A percentile compares a stretch with the other conserved stretches of the same genome.
phyloP scores from a whole-genome alignment of 345 rosid genomes.

The Melaleuca alternifolia region DNA sequence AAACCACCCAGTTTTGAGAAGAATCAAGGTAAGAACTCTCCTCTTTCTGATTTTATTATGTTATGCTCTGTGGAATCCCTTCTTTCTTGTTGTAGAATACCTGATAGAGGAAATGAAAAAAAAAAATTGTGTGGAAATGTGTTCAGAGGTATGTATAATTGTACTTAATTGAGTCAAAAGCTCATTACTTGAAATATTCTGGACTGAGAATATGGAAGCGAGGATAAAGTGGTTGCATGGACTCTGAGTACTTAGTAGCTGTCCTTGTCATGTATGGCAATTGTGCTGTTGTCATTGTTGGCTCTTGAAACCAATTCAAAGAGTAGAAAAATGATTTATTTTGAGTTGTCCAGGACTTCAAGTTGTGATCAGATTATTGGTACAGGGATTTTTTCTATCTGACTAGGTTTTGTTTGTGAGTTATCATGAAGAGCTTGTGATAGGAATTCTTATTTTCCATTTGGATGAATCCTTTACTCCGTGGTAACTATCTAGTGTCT shows the following conservation, averaged over 20 bases:
- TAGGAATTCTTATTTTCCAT: not conserved
- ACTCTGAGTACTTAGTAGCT: not conserved
- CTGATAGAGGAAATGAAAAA: not conserved
- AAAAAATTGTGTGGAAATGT: not conserved
- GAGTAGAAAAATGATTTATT: not conserved
- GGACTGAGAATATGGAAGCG: not conserved
- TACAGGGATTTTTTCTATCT: not conserved
- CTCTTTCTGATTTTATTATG: not conserved
- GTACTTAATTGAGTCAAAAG: not conserved
- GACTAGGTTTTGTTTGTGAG: not conserved
- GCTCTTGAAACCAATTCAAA: not conserved
- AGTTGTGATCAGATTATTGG: not conserved
- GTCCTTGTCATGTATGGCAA: not conserved
- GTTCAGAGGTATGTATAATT: not conserved
- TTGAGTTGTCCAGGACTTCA: not conserved
- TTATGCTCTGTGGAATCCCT: not conserved
- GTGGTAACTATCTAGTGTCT: not conserved
- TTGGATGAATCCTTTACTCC: not conserved
- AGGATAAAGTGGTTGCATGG: not conserved
- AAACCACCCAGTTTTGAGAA: not conserved
- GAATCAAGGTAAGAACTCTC: conserved; percentile 15
- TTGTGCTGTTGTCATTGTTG: not conserved
- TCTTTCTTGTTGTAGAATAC: not conserved
- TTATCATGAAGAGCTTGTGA: not conserved
- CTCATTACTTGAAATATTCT: not conserved